Evolutionary conservation across 148 eudicot species (phyloP).

Genomic region (Diospyros kaki): DNA sequence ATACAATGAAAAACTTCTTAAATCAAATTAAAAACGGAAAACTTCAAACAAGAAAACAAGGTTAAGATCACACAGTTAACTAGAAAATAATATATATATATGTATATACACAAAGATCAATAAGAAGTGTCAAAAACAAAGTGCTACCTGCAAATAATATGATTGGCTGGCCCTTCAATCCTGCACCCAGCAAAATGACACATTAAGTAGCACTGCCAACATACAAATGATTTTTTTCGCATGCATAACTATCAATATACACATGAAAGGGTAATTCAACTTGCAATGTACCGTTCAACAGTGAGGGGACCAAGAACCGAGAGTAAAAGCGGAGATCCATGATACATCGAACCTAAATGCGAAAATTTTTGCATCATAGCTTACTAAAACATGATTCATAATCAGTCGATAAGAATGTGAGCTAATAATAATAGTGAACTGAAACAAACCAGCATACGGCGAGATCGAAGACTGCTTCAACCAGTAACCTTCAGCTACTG

Average conservation of each 20-base stretch:
- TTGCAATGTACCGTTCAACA: constrained; percentile 39
- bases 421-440: background rate
- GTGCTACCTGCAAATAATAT: constrained; percentile 73
- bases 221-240: background rate
- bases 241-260: background rate
- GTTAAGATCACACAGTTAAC: too few species aligned
- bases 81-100: too few species aligned
- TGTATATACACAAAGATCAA: too few species aligned
- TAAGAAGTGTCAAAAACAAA: background rate
- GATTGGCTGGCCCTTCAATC: constrained; percentile 48
- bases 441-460: constrained; percentile 70
- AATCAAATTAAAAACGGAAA: background rate
- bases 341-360: constrained; percentile 85
- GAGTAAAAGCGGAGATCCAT: constrained; percentile 89
- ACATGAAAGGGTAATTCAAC: background rate
- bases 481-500: constrained; percentile 98
- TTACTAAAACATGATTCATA: too few species aligned
- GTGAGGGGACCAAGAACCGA: constrained; percentile 88
- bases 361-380: too few species aligned
- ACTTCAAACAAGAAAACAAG: too few species aligned
- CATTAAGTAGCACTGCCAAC: background rate
- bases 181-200: constrained; percentile 30
- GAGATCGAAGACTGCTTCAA: constrained; percentile 75
- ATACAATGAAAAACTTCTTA: too few species aligned
- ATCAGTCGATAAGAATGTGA: too few species aligned